Conservation (phyloP, 306 rosid species). For the Sophora flavescens region DNA sequence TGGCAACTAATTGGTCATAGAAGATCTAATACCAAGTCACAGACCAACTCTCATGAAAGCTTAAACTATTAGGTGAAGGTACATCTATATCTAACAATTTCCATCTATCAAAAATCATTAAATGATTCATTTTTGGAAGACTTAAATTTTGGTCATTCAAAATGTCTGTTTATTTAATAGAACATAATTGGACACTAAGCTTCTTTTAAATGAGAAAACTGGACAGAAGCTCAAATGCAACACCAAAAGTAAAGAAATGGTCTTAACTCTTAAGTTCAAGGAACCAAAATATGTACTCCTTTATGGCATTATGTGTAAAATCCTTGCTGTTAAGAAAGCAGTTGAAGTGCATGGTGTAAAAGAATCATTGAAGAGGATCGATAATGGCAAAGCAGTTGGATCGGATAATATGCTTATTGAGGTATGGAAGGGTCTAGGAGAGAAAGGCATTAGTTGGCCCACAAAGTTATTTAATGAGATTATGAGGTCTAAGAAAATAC, state of each 20-base stretch:
- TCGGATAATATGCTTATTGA: too few relatives aligned
- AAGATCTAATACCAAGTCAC: slow-evolving; percentile 23
- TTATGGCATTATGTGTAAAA: not conserved
- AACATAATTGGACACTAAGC: slow-evolving; percentile 16
- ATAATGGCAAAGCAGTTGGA: too few relatives aligned
- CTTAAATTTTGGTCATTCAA: slow-evolving; percentile 8
- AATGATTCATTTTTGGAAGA: slow-evolving; percentile 7
- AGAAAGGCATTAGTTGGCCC: too few relatives aligned
- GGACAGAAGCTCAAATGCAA: not conserved
- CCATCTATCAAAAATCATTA: not conserved
- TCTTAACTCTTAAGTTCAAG: slow-evolving; percentile 3
- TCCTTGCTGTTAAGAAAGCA: not conserved
- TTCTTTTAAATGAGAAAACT: not conserved
- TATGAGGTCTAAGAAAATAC: too few relatives aligned
- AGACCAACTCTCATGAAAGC: not conserved
- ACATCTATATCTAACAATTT: slow-evolving; percentile 31
- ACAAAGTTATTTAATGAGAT: too few relatives aligned
- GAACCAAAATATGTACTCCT: slow-evolving; percentile 6
- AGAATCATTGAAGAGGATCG: too few relatives aligned
- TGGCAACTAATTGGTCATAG: not conserved
- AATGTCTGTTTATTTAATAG: slow-evolving; percentile 15
- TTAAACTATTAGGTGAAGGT: not conserved
- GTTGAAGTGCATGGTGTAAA: too few relatives aligned
- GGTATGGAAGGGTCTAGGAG: too few relatives aligned
- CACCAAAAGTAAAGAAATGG: not conserved